Evolutionary conservation across 1,139 yeast species (phyloP).

Genomic region (Suhomyces wounanorum): DNA sequence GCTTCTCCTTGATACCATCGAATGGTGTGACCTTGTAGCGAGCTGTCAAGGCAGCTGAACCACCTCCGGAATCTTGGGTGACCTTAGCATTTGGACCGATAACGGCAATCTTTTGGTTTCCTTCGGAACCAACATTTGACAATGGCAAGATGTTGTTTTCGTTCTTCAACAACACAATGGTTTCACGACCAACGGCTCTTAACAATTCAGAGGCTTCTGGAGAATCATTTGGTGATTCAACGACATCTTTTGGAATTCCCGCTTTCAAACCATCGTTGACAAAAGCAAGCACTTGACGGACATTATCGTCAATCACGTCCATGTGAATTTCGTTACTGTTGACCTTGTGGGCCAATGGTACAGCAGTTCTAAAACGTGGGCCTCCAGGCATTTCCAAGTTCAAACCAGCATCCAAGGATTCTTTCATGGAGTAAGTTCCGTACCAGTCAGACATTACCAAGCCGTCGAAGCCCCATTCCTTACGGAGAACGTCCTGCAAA

Average conservation of each 20-base stretch:
- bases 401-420: slow-evolving; percentile 22
- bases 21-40: slow-evolving; percentile 50
- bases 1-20: slow-evolving; percentile 35
- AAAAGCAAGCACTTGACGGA: slow-evolving; percentile 45
- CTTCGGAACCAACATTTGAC: slow-evolving; percentile 25
- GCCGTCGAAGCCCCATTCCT: slow-evolving; percentile 23
- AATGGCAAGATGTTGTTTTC: slow-evolving; percentile 47
- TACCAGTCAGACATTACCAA: slow-evolving; percentile 24
- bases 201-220: slow-evolving; percentile 46
- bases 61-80: slow-evolving; percentile 52
- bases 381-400: slow-evolving; percentile 27
- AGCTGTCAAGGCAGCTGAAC: slow-evolving; percentile 51
- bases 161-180: slow-evolving; percentile 56
- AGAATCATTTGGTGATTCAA: slow-evolving; percentile 44
- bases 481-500: slow-evolving; percentile 20
- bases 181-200: slow-evolving; percentile 52
- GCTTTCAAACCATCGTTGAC: slow-evolving; percentile 45
- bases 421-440: slow-evolving; percentile 20
- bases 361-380: slow-evolving; percentile 18
- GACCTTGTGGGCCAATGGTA: slow-evolving; percentile 18
- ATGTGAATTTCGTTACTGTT: slow-evolving; percentile 20
- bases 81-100: slow-evolving; percentile 54
- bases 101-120: slow-evolving; percentile 41
- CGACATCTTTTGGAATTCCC: slow-evolving; percentile 43
- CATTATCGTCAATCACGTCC: slow-evolving; percentile 46